Evolutionary conservation across 345 rosid species (phyloP), one percentile per base, ranked within the genome.

Genomic region (Gossypium longicalyx): DNA sequence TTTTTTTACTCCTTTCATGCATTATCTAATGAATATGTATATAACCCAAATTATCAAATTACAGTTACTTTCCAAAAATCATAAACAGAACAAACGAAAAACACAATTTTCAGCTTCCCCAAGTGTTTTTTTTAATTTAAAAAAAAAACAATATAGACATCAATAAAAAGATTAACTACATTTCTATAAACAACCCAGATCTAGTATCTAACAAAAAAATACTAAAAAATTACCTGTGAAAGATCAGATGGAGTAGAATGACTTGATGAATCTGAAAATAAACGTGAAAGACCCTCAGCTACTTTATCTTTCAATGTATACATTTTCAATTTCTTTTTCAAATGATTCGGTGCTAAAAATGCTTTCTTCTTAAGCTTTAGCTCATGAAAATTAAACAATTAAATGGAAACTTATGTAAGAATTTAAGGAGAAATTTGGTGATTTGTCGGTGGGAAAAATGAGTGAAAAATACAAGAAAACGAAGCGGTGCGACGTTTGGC

Each of bases 271-370:
- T 87, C 89, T 12, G 86, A 79, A 68, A 94, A 86, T 64, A 90
- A 82, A 78, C 91, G 84, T 15, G 97, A 89, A 2, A 92, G 88
- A 83, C 85, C 86, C 74, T 87, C 88, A 0, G 94, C 81, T 16
- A 94, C 89, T 57, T 89, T 93, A 43, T 88, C 93, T 77, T 87
- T 92, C 58, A 90, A 83, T 47, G 91, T 13, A 63, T 85, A 67
- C 98, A 94, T 92, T 47, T 19, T 57, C 29, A 57, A 57, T 9
- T 9, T 11, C 19, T 20, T 41, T 54, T 53, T 13, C 25, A 6
- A 48, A 67, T 15, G 7, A 57, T 48, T 48, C 8, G 52, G 41
- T 7, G 43, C 0, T 49, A 23, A 67, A 47, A 67, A 15, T 67
- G 3, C 7, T 23, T 25, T 47, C 20, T 19, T 65, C 23, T 15